Evolutionary conservation across 768 basidiomycete genomes (phyloP), one percentile per base, ranked within the genome.

Genomic region (Leccinum fibrillosum): DNA sequence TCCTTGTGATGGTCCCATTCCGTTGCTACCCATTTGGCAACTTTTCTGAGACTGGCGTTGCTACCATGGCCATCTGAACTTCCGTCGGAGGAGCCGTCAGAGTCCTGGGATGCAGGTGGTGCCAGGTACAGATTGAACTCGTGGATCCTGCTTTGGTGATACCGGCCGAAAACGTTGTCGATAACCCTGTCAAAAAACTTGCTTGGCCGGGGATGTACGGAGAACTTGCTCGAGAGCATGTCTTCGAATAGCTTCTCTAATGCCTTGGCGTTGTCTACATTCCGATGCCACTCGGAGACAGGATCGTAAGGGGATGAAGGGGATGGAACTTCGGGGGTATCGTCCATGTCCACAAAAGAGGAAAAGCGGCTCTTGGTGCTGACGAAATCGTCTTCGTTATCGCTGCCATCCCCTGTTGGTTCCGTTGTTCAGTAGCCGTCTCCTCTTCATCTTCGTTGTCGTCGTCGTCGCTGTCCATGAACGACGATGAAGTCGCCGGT

Each of bases 91-190:
- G 62, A 53, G 37, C 52, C 55, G 49, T 71, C 63, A 9, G 59
- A 57, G 50, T 67, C 62, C 52, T 56, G 66, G 28, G 53, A 60
- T 30, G 56, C 55, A 17, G 75, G 70, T 28, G 86, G 84, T 13
- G 86, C 85, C 11, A 90, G 70, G 54, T 82, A 82, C 19, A 89
- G 70, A 55, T 84, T 78, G 63, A 81, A 79, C 35, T 76, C 80
- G 49, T 75, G 73, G 48, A 77, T 65, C 67, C 82, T 80, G 55
- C 68, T 66, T 23, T 76, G 74, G 23, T 78, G 73, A 5, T 76
- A 75, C 10, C 75, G 67, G 11, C 85, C 85, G 68, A 89, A 90
- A 2, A 80, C 73, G 13, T 72, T 64, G 55, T 76, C 70, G 49
- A 89, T 63, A 51, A 77, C 54, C 11, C 76, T 72, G 11, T 75